Base-by-base conservation (phyloP, 1,139 yeast genomes). In the Candida smagusa region DNA sequence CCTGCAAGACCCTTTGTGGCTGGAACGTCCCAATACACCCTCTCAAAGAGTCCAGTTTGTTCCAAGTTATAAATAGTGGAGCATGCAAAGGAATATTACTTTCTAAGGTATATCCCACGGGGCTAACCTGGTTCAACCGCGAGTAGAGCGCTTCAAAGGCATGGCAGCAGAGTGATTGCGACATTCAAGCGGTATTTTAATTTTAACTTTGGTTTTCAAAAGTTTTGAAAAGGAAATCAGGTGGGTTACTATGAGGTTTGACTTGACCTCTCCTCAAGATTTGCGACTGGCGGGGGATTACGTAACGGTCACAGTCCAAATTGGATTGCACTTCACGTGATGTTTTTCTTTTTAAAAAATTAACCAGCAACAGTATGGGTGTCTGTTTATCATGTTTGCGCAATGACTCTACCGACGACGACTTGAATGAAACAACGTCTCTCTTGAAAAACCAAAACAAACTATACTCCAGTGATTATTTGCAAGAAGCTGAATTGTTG, bases 1-100 rank as follows among this genome's bases (percentile, higher is more conserved):
- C 96, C 1, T 54, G 40, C 22, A 72, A 80, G 7, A 86, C 52
- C 3, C 58, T 56, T 32, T 61, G 49, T 11, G 61, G 52, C 28
- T 63, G 59, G 55, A 92, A 90, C 0, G 96, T 90, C 1, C 98
- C 98, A 40, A 92, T 92, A 54, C 98, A 92, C 0, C 98, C 98
- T 37, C 97, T 69, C 35, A 92, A 65, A 12, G 68, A 63, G 38
- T 70, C 59, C 34, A 63, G 50, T 33, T 73, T 76, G 54, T 83
- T 80, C 96, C 96, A 92, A 0, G 97, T 90, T 25, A 92, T 83
- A 61, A 92, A 92, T 27, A 92, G 60, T 1, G 77, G 76, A 2
- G 75, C 71, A n/a, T 50, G 43, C 2, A 40, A 11, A 0, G 97
- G 95, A 32, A 68, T 61, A 4, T 47, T 12, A 1, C 53, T 36